These are phyloP conservation scores for Geum urbanum DNA, from an alignment of 306 rosid species.

Conservation along the genomic window DNA sequence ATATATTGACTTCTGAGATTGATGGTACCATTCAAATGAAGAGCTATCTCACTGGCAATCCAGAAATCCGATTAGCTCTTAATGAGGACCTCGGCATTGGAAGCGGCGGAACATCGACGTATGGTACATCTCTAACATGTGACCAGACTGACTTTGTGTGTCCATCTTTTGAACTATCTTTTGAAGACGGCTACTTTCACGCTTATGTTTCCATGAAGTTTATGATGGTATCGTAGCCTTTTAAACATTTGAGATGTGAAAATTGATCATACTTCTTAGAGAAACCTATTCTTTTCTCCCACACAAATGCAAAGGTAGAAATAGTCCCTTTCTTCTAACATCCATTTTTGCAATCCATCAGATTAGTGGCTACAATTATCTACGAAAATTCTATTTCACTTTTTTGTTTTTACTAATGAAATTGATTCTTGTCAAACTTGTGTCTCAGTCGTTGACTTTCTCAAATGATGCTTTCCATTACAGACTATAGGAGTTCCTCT, in stretches of 20 bases:
- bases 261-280: not conserved
- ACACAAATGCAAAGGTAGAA: not conserved
- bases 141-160: not conserved
- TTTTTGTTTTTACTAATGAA: constrained; percentile 1
- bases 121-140: constrained; percentile 38
- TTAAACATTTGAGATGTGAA: constrained; percentile 13
- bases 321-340: not conserved
- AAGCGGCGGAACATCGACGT: constrained; percentile 44
- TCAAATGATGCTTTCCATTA: constrained; percentile 24
- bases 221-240: not conserved
- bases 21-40: constrained; percentile 95
- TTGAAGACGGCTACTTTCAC: not conserved
- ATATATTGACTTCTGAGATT: constrained; percentile 82
- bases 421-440: constrained; percentile 23
- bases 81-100: constrained; percentile 82
- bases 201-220: constrained; percentile 20
- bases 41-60: constrained; percentile 83
- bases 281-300: not conserved
- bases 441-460: constrained; percentile 16
- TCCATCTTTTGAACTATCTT: not conserved
- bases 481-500: constrained; percentile 64
- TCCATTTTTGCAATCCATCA: constrained; percentile 8
- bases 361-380: constrained; percentile 21
- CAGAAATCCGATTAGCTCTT: constrained; percentile 80
- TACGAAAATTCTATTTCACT: not conserved